phyloP scores from a whole-genome alignment of 768 basidiomycete genomes.

The Plicaturopsis crispa region DNA sequence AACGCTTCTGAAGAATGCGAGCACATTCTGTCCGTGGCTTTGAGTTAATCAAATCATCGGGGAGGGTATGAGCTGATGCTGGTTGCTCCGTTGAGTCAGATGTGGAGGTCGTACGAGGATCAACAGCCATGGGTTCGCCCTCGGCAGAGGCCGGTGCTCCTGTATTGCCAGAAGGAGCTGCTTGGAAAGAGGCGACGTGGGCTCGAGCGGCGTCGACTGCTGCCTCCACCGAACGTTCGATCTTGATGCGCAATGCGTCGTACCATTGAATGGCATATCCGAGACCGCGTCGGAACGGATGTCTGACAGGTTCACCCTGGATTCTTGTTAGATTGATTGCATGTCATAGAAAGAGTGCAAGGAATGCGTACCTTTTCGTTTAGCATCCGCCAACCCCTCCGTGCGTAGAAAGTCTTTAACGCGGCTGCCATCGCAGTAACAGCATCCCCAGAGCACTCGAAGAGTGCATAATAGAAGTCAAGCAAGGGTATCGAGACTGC shows the following conservation, averaged over 20 bases:
- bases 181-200: not conserved
- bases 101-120: not conserved
- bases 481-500: constrained; percentile 10
- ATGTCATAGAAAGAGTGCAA: not conserved
- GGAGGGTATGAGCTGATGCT: too few species aligned
- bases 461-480: constrained; percentile 10
- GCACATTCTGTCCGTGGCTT: not conserved
- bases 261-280: constrained; percentile 17
- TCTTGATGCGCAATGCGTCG: constrained; percentile 8
- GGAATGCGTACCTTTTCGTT: constrained; percentile 3
- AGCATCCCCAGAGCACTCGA: constrained; percentile 12
- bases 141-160: not conserved
- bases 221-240: constrained; percentile 6
- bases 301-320: constrained; percentile 11
- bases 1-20: not conserved
- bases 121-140: not conserved
- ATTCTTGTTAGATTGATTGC: not conserved
- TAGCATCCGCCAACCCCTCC: constrained; percentile 2
- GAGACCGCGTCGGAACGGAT: constrained; percentile 16
- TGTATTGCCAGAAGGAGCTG: not conserved
- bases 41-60: too few species aligned
- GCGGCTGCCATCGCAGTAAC: constrained; percentile 8
- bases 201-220: not conserved
- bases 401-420: constrained; percentile 6
- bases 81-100: too few species aligned